Evolutionary conservation across 257 asterid species (phyloP), one percentile per base, ranked within the genome.

Genomic region (Solanum acaule): DNA sequence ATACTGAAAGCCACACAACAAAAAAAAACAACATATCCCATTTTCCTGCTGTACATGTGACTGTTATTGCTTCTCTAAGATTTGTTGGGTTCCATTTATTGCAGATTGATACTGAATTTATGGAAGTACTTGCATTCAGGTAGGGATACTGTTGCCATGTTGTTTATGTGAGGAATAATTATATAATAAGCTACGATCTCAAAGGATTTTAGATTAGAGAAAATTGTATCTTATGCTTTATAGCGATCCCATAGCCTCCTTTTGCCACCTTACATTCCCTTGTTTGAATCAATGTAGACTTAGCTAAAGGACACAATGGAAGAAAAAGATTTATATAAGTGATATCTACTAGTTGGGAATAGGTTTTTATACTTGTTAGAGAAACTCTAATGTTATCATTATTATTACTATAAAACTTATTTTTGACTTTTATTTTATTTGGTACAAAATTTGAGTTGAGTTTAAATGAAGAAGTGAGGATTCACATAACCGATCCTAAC

Each of bases 91-190:
- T 89, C 82, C 88, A 81, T 29, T 68, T 72, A 15, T 84, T 90
- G 92, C 92, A 95, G 86, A 82, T 82, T 73, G 92, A 91, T 79
- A 89, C 92, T 18, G 91, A 94, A 90, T 95, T 95, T 90, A 82
- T 59, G 83, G 94, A 92, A 72, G 67, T 92, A 33, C 91, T 92
- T n/a, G 93, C 93, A 15, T 92, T 92, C 90, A 92, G 93, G 94
- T 92, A 78, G 16, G 68, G 10, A 27, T 1, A 44, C 77, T 35
- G 35, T 18, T 79, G 65, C 10, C 65, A 42, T 44, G 25, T 44
- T 27, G 14, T 22, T 76, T 76, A 37, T 35, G 56, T 76, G 83
- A 10, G 31, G 83, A 22, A 35, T 35, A 75, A 22, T 0, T 22
- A 35, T 35, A 37, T 37, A 35, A 35, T 75, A 75, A 20, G 31